phyloP scores from a whole-genome alignment of 2,329 filamentous ascomycete genomes.

The Colletotrichum sp. region DNA sequence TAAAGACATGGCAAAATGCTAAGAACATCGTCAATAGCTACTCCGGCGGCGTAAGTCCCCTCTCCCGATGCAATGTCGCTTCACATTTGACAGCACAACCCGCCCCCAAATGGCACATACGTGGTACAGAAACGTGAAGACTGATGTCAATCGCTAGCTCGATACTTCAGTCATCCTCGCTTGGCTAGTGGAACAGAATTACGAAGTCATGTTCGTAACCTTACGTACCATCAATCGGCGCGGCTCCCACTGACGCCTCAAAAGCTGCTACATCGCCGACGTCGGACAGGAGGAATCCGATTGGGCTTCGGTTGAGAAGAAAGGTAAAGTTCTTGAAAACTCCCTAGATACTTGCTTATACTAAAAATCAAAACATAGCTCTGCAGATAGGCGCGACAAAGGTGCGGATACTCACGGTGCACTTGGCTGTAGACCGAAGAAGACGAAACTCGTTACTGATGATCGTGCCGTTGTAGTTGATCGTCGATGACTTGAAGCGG shows the following conservation, averaged over 20 bases:
- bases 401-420: not conserved
- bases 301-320: constrained; percentile 70
- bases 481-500: constrained; percentile 66
- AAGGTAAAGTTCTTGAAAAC: constrained; percentile 48
- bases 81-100: not conserved
- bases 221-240: not conserved
- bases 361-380: not conserved
- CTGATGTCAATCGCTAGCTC: not conserved
- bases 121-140: not conserved
- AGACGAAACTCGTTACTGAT: not conserved
- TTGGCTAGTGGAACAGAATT: constrained; percentile 6
- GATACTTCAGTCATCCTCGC: constrained; percentile 20
- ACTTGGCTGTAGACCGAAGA: not conserved
- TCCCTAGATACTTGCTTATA: not conserved
- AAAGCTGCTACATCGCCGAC: constrained; percentile 58
- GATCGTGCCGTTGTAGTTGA: constrained; percentile 34
- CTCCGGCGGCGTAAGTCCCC: not conserved
- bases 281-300: constrained; percentile 73
- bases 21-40: not conserved
- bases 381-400: constrained; percentile 18
- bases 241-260: not conserved
- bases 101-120: not conserved
- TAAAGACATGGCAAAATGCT: not conserved
- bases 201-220: constrained; percentile 1
- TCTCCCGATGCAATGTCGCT: not conserved